phyloP scores from a whole-genome alignment of 768 basidiomycete species.

The Erythrobasidium yunnanense region DNA sequence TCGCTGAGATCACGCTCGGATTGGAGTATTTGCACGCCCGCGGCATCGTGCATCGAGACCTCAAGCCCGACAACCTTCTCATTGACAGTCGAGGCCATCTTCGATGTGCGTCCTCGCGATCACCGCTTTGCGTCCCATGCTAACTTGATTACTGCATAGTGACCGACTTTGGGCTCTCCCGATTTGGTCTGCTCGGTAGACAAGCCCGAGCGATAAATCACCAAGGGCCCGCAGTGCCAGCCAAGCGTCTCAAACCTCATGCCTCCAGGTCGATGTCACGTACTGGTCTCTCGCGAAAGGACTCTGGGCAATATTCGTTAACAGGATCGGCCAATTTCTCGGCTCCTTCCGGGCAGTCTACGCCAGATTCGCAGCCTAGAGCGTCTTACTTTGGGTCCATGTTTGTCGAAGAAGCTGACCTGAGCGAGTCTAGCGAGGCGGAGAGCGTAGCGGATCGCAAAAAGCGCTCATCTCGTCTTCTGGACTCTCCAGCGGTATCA shows the following conservation, averaged over 20 bases:
- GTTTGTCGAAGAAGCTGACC: conserved; percentile 25
- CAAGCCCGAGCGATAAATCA: conserved; percentile 61
- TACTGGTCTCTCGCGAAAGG: conserved; percentile 40
- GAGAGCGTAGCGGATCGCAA: conserved; percentile 44
- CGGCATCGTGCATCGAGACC: conserved; percentile 92
- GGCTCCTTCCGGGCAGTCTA: conserved; percentile 40
- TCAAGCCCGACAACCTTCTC: conserved; percentile 95
- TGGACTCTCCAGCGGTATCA: neutral
- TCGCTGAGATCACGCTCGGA: conserved; percentile 89
- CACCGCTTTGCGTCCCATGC: neutral
- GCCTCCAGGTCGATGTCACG: neutral
- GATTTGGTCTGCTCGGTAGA: conserved; percentile 93
- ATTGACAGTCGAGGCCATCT: conserved; percentile 94
- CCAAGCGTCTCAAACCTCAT: conserved; percentile 39
- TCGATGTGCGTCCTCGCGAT: conserved; percentile 47
- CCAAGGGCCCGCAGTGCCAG: conserved; percentile 30
- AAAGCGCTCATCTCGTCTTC: neutral
- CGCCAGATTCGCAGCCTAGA: conserved; percentile 39
- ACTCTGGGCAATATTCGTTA: conserved; percentile 47
- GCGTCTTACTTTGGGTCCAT: conserved; percentile 42
- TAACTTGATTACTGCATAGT: conserved; percentile 41
- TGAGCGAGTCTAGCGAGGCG: conserved; percentile 75
- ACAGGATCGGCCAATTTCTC: conserved; percentile 26
- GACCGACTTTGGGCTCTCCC: conserved; percentile 92
- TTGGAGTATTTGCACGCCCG: conserved; percentile 92